phyloP scores from a whole-genome alignment of 1,284 basidiomycete genomes.

The Porodaedalea pini region DNA sequence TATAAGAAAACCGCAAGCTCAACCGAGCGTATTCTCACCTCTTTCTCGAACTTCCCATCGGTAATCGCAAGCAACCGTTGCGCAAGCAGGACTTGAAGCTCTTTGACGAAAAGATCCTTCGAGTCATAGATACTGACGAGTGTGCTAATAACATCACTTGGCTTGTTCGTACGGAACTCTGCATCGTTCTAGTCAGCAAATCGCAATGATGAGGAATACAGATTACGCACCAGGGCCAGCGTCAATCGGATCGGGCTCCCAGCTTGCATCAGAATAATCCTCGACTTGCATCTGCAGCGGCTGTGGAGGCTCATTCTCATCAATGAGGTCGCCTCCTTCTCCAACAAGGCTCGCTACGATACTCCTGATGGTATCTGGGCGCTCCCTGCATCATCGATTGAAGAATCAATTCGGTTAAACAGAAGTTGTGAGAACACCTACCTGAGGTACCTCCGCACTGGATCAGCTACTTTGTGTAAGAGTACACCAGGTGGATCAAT shows the following conservation, averaged over 20 bases:
- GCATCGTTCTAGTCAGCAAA: neutral
- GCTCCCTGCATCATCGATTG: slow-evolving; percentile 46
- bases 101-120: slow-evolving; percentile 90
- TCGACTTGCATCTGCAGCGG: slow-evolving; percentile 75
- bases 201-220: neutral
- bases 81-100: slow-evolving; percentile 85
- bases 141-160: slow-evolving; percentile 88
- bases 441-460: slow-evolving; percentile 85
- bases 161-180: slow-evolving; percentile 88
- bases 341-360: slow-evolving; percentile 91
- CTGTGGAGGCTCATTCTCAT: slow-evolving; percentile 75
- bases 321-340: slow-evolving; percentile 76
- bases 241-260: slow-evolving; percentile 93
- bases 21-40: slow-evolving; percentile 50
- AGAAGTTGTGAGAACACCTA: slow-evolving; percentile 28
- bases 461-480: slow-evolving; percentile 87
- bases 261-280: slow-evolving; percentile 83
- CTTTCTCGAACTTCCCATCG: slow-evolving; percentile 78
- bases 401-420: neutral
- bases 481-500: slow-evolving; percentile 92
- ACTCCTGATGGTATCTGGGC: slow-evolving; percentile 87
- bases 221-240: slow-evolving; percentile 71
- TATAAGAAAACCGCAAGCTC: neutral
- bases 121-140: slow-evolving; percentile 95
- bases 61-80: slow-evolving; percentile 75